Evolutionary conservation across 805 yeast genomes (phyloP).

Genomic region (Kazachstania bromeliacearum): DNA sequence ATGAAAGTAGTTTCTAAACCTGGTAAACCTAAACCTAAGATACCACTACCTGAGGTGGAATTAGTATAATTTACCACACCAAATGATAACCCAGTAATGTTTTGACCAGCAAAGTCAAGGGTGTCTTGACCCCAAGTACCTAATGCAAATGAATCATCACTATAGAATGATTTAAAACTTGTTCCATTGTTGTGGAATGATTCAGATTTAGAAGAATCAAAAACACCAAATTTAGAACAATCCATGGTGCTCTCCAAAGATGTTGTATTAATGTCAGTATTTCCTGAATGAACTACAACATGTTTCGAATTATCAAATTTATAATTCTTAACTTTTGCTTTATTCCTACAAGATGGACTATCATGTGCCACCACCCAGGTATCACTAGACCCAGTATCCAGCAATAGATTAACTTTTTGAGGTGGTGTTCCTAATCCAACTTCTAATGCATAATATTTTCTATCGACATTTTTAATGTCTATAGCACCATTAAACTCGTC

Average conservation of each 20-base stretch:
- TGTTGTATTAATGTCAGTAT: too few species aligned
- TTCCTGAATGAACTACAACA: too few species aligned
- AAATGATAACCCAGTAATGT: conserved; percentile 36
- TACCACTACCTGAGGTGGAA: conserved; percentile 24
- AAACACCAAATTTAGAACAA: conserved; percentile 35
- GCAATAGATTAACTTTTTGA: not conserved
- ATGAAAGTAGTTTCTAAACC: conserved; percentile 17
- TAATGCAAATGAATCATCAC: conserved; percentile 39
- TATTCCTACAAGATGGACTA: conserved; percentile 7
- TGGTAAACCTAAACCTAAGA: conserved; percentile 1
- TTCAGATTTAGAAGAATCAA: conserved; percentile 15
- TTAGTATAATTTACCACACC: conserved; percentile 64
- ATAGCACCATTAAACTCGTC: too few species aligned
- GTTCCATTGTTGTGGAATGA: conserved; percentile 24
- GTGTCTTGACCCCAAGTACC: conserved; percentile 34
- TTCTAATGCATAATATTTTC: too few species aligned
- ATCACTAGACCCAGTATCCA: conserved; percentile 1
- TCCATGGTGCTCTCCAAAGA: too few species aligned
- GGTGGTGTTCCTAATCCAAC: not conserved
- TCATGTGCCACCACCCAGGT: conserved; percentile 22
- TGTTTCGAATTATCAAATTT: too few species aligned
- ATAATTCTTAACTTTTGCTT: too few species aligned
- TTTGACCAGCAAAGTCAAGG: conserved; percentile 4
- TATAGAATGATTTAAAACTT: conserved; percentile 39
- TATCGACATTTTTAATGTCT: too few species aligned